phyloP scores from a whole-genome alignment of 2,329 filamentous ascomycete species.

The Fusarium sp. region DNA sequence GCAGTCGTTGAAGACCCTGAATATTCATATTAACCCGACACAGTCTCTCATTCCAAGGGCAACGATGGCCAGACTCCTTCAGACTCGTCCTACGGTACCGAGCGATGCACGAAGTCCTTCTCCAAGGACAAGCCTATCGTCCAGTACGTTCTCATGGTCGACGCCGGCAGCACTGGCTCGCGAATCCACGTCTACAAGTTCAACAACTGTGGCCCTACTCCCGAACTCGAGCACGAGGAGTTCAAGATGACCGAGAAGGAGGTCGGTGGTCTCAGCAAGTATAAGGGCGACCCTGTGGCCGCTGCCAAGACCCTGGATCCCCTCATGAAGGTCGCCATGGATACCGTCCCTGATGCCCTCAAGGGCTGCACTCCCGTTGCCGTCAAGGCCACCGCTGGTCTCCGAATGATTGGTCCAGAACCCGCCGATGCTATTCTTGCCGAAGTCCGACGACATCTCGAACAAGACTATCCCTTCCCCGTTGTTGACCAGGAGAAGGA shows the following conservation, averaged over 20 bases:
- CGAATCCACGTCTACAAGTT: slow-evolving; percentile 99
- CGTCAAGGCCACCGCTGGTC: slow-evolving; percentile 97
- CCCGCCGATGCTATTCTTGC: slow-evolving; percentile 87
- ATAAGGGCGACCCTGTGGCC: slow-evolving; percentile 85
- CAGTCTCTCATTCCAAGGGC: slow-evolving; percentile 46
- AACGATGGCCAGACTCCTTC: slow-evolving; percentile 67
- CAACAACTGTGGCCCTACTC: slow-evolving; percentile 98
- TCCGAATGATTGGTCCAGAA: slow-evolving; percentile 87
- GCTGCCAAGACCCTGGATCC: slow-evolving; percentile 92
- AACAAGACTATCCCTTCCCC: slow-evolving; percentile 93
- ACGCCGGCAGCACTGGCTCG: slow-evolving; percentile 97
- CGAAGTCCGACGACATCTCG: slow-evolving; percentile 86
- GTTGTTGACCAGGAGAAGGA: slow-evolving; percentile 88
- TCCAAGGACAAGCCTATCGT: slow-evolving; percentile 93
- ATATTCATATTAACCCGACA: slow-evolving; percentile 21
- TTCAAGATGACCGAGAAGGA: slow-evolving; percentile 95
- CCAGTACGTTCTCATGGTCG: slow-evolving; percentile 98
- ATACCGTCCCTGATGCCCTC: slow-evolving; percentile 87
- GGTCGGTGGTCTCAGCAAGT: slow-evolving; percentile 88
- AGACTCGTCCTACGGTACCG: slow-evolving; percentile 76
- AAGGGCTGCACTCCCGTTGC: slow-evolving; percentile 94
- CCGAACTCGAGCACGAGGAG: slow-evolving; percentile 91
- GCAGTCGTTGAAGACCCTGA: background rate
- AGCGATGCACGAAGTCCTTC: slow-evolving; percentile 85
- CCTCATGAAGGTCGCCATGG: slow-evolving; percentile 88